Percentiles rank a stretch among this genome's conserved stretches.
These are phyloP conservation scores for Neostapfia colusana DNA, from an alignment of 176 grass and related monocot genomes.

Conservation along the genomic window DNA sequence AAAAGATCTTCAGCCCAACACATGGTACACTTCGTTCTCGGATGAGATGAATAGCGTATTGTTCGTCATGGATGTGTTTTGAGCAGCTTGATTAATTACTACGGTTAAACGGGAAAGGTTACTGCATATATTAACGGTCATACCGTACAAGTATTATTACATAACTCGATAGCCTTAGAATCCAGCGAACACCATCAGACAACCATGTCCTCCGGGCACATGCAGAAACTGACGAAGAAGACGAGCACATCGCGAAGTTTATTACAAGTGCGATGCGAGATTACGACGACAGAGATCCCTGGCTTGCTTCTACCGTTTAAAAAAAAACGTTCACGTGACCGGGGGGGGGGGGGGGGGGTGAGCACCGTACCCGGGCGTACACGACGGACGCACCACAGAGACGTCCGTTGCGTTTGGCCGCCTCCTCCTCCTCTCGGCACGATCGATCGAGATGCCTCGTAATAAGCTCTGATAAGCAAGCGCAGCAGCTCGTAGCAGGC, in stretches of 20 bases:
- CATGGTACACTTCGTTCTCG: too few species aligned
- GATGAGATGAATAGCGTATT: neutral
- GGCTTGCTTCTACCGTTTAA: neutral
- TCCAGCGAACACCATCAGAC: neutral
- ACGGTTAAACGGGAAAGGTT: neutral
- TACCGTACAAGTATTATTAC: neutral
- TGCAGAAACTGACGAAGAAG: neutral
- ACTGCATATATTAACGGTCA: neutral
- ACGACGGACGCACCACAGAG: neutral
- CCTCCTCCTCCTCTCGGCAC: neutral
- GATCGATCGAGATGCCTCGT: slow-evolving; percentile 13
- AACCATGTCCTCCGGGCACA: neutral
- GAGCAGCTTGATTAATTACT: neutral
- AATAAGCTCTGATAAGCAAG: neutral
- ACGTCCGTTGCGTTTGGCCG: slow-evolving; percentile 23
- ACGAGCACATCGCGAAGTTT: neutral
- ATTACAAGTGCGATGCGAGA: slow-evolving; percentile 6
- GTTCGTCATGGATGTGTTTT: too few species aligned
- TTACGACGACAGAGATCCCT: slow-evolving; percentile 8
- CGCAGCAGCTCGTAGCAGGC: too few species aligned
- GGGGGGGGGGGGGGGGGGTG: too few species aligned
- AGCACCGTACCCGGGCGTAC: neutral
- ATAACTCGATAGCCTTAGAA: neutral
- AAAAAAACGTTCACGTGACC: neutral
- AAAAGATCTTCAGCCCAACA: too few species aligned